Evolutionary conservation across 2,329 filamentous ascomycete genomes (phyloP), one percentile per base, ranked within the genome.

Genomic region (Cephalotrichum gorgonifer): DNA sequence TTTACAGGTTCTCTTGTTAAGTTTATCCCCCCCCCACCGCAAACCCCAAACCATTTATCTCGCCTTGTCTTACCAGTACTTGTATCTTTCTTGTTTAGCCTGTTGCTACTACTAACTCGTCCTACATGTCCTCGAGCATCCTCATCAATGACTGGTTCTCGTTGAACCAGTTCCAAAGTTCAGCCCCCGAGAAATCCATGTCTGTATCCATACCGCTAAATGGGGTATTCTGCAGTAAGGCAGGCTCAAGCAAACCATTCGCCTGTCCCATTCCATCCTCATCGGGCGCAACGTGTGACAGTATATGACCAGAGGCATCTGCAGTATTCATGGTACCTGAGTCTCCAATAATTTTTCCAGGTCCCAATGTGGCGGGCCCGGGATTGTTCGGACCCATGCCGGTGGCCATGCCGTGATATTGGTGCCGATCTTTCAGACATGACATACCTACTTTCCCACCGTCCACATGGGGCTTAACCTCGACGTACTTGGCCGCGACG

Each of bases 121-220:
- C 22, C 17, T 51, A 51, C 15, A 30, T 51, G 42, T 54, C 50
- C 15, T 56, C 54, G 3, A 56, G 25, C 11, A 52, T 50, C 47
- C 55, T 52, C 44, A 56, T 53, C 38, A 56, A 51, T 11, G 48
- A 47, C 15, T 54, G 52, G 6, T 56, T 56, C 47, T 53, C 51
- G 22, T 53, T 50, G 12, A 56, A 51, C 54, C 51, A 56, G 35
- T 53, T 52, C 38, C 54, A 48, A 4, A 55, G 51, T 12, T 56
- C 48, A 6, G 51, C 35, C 11, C 50, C 25, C 12, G 53, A 52
- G 15, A 51, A 50, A 31, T 54, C 53, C 6, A 54, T 50, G 23
- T 55, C 52, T 48, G 52, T 51, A 4, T 47, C 42, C n/a, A 42
- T 43, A 17, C 52, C 43, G 8, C 33, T 5, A 44, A 49, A 42